A percentile compares a stretch with the other conserved stretches of the same genome.
Evolutionary conservation across 1,139 yeast species (phyloP).

Genomic region (Yamadazyma epiphylla): DNA sequence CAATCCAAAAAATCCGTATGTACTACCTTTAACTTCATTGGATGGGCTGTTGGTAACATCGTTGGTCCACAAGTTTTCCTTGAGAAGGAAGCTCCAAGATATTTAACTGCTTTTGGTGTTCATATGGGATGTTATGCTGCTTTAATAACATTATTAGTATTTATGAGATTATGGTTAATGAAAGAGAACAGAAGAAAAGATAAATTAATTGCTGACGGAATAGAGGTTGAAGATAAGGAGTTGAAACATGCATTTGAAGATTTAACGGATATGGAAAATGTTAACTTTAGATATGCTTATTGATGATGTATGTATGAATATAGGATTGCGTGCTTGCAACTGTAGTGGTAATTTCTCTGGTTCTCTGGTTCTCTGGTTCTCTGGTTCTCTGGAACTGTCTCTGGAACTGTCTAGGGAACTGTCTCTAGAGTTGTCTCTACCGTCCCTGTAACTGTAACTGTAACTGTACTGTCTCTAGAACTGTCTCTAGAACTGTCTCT

Average conservation of each 20-base stretch:
- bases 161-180: constrained; percentile 20
- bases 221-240: constrained; percentile 11
- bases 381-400: background rate
- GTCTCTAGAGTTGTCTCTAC: no score
- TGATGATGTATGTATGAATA: constrained; percentile 6
- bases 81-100: constrained; percentile 23
- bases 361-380: no score
- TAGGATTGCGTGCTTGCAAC: background rate
- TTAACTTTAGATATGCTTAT: constrained; percentile 29
- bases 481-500: no score
- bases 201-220: constrained; percentile 11
- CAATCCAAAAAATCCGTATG: constrained; percentile 23
- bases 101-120: constrained; percentile 24
- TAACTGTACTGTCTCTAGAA: no score
- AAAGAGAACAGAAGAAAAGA: constrained; percentile 18
- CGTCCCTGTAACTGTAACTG: no score
- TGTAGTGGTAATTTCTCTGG: no score
- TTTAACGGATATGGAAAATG: constrained; percentile 36
- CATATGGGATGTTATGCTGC: constrained; percentile 26
- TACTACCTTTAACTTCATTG: constrained; percentile 23
- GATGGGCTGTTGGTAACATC: constrained; percentile 29
- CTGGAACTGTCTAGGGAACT: no score
- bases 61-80: constrained; percentile 28
- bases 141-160: constrained; percentile 21
- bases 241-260: constrained; percentile 26